phyloP scores from a whole-genome alignment of 208 protist species.

The Novymonas esmeraldas region DNA sequence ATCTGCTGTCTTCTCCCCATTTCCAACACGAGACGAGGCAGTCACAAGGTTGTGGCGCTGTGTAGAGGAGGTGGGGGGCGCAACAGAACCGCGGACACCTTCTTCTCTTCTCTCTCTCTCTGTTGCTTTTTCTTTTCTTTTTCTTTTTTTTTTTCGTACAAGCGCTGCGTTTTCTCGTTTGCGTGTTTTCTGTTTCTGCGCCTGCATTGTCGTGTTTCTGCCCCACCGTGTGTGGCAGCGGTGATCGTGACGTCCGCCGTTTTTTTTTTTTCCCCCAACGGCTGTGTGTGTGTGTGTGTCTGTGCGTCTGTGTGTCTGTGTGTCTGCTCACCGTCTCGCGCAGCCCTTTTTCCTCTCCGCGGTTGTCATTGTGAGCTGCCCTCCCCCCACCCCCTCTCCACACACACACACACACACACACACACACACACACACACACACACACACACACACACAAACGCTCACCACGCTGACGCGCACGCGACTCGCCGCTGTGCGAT shows the following conservation, averaged over 20 bases:
- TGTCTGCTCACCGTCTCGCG: neutral
- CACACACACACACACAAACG: too few species aligned
- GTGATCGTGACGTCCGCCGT: neutral
- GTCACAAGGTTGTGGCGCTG: too few species aligned
- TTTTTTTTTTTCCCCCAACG: neutral
- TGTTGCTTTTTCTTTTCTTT: neutral
- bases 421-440: too few species aligned
- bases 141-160: neutral
- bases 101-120: neutral
- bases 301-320: neutral
- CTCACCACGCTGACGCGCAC: too few species aligned
- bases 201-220: neutral
- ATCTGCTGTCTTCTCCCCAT: neutral
- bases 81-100: neutral
- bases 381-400: neutral
- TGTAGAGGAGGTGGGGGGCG: too few species aligned
- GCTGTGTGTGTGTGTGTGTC: constrained; percentile 3
- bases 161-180: neutral
- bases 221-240: neutral
- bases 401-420: constrained; percentile 4
- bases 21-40: too few species aligned
- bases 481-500: too few species aligned
- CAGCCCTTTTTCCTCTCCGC: neutral
- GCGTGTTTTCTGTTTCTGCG: neutral
- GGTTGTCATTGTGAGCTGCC: neutral